Percentiles rank a stretch among this genome's conserved stretches.
Evolutionary conservation across 139 green algal genomes (phyloP).

Genomic region (Yamagishiella unicocca): DNA sequence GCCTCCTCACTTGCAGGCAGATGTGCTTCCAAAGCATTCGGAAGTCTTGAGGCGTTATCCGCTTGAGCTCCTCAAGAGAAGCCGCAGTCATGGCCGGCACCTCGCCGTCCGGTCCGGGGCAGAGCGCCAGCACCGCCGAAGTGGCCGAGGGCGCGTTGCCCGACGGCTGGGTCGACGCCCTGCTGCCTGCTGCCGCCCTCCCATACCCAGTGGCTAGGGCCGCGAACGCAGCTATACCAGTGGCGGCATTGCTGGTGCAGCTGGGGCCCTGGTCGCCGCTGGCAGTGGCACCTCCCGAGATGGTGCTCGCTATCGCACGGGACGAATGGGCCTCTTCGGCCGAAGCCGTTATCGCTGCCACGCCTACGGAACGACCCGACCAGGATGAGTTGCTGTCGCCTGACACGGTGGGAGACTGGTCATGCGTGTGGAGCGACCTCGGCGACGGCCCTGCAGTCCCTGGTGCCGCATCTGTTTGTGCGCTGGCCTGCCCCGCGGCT

Average conservation of each 20-base stretch:
- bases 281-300: background rate
- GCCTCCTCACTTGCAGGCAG: background rate
- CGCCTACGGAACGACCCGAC: background rate
- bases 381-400: background rate
- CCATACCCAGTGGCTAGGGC: background rate
- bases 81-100: background rate
- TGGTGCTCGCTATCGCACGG: background rate
- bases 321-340: background rate
- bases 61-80: constrained; percentile 7
- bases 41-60: background rate
- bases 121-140: constrained; percentile 14
- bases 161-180: too few species aligned
- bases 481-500: too few species aligned
- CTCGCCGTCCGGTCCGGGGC: background rate
- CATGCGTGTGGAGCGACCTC: too few species aligned
- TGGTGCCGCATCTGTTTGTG: too few species aligned
- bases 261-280: background rate
- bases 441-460: too few species aligned
- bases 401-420: background rate
- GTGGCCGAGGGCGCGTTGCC: background rate
- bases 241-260: background rate
- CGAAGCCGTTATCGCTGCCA: background rate
- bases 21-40: constrained; percentile 23
- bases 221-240: background rate
- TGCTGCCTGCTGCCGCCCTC: background rate